These are phyloP conservation scores for Vigna mungo DNA, from an alignment of 306 rosid genomes.

Conservation along the genomic window DNA sequence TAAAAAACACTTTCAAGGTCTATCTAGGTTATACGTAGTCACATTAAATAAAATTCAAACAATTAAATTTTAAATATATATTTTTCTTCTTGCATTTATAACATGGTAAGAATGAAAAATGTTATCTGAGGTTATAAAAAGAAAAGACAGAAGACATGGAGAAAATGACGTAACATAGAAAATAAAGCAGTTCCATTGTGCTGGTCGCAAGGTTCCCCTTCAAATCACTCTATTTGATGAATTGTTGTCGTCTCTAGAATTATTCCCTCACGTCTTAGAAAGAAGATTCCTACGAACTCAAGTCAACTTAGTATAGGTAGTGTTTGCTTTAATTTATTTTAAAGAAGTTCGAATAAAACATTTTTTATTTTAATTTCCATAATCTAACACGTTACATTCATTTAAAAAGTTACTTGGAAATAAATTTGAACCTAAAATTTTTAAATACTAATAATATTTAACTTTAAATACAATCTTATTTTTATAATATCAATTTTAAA, in stretches of 20 bases:
- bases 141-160: background rate
- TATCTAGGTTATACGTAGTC: background rate
- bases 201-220: conserved; percentile 41
- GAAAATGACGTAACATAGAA: conserved; percentile 40
- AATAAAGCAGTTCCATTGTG: background rate
- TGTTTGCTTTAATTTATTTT: background rate
- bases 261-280: conserved; percentile 61
- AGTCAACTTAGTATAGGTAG: conserved; percentile 44
- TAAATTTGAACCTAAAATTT: too few relatives aligned
- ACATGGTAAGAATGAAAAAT: background rate
- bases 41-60: too few relatives aligned
- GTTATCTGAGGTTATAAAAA: background rate
- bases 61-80: too few relatives aligned
- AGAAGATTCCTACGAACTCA: conserved; percentile 48
- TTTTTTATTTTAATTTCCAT: too few relatives aligned
- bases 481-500: too few relatives aligned
- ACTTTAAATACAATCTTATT: too few relatives aligned
- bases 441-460: too few relatives aligned
- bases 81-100: too few relatives aligned
- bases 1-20: background rate
- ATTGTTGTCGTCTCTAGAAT: conserved; percentile 51
- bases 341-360: background rate
- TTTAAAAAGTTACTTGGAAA: too few relatives aligned
- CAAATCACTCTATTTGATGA: conserved; percentile 50
- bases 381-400: too few relatives aligned